These are phyloP conservation scores for Lactifluus hygrophoroides DNA, from an alignment of 768 basidiomycete genomes.

Conservation along the genomic window DNA sequence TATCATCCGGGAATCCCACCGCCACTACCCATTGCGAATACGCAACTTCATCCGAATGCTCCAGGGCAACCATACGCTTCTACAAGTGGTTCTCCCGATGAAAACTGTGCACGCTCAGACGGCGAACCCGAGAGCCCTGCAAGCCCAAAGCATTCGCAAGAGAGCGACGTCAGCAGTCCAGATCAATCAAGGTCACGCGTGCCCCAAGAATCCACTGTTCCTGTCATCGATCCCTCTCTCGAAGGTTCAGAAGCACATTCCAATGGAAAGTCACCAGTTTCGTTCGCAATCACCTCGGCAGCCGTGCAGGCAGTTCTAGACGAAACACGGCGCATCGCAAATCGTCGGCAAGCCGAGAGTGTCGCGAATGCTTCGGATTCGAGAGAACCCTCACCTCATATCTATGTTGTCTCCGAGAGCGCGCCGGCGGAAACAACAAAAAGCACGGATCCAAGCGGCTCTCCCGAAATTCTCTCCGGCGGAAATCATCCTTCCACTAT, in stretches of 20 bases:
- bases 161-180: neutral
- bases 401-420: neutral
- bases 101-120: neutral
- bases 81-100: neutral
- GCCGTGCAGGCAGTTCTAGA: slow-evolving; percentile 31
- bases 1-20: slow-evolving; percentile 21
- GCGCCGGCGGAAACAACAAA: neutral
- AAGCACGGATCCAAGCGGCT: neutral
- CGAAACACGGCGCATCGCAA: slow-evolving; percentile 27
- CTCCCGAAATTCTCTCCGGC: slow-evolving; percentile 30
- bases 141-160: slow-evolving; percentile 11
- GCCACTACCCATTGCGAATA: slow-evolving; percentile 22
- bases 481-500: slow-evolving; percentile 39
- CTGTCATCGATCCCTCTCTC: slow-evolving; percentile 34
- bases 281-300: slow-evolving; percentile 20
- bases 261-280: slow-evolving; percentile 15
- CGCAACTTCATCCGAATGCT: slow-evolving; percentile 3
- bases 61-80: neutral
- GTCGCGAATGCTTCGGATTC: neutral
- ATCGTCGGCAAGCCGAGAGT: slow-evolving; percentile 2
- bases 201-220: slow-evolving; percentile 10
- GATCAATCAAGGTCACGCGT: slow-evolving; percentile 2
- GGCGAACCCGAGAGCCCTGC: slow-evolving; percentile 1
- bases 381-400: slow-evolving; percentile 2
- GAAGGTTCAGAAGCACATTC: slow-evolving; percentile 23